Evolutionary conservation across 208 protist genomes (phyloP).

Genomic region (Naegleria gruberi): DNA sequence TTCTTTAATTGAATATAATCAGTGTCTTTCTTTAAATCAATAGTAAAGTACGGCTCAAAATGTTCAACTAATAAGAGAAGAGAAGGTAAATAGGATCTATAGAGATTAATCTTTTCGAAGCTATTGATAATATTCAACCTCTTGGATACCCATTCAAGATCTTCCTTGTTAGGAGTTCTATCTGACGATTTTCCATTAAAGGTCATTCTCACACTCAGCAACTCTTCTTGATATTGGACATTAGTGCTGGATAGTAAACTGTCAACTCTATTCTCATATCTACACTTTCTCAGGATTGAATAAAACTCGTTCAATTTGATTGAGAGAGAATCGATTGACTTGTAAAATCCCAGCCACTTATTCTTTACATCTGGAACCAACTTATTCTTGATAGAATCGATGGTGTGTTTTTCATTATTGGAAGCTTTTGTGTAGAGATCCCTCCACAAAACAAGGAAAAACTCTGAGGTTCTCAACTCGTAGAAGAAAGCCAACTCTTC

Average conservation of each 20-base stretch:
- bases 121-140: background rate
- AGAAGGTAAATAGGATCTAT: background rate
- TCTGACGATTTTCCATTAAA: background rate
- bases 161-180: background rate
- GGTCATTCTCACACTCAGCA: background rate
- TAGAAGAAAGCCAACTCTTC: background rate
- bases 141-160: background rate
- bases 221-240: background rate
- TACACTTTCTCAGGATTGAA: background rate
- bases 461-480: background rate
- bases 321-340: background rate
- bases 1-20: background rate
- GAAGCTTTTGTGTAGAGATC: background rate
- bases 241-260: background rate
- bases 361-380: background rate
- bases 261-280: background rate
- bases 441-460: background rate
- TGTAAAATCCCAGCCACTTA: background rate
- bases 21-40: background rate
- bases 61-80: background rate
- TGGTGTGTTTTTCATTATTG: background rate
- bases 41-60: background rate
- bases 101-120: background rate
- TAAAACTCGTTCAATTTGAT: background rate
- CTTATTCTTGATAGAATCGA: background rate